Evolutionary conservation across 176 grass and related monocot genomes (phyloP).

Genomic region (Microstegium vimineum): DNA sequence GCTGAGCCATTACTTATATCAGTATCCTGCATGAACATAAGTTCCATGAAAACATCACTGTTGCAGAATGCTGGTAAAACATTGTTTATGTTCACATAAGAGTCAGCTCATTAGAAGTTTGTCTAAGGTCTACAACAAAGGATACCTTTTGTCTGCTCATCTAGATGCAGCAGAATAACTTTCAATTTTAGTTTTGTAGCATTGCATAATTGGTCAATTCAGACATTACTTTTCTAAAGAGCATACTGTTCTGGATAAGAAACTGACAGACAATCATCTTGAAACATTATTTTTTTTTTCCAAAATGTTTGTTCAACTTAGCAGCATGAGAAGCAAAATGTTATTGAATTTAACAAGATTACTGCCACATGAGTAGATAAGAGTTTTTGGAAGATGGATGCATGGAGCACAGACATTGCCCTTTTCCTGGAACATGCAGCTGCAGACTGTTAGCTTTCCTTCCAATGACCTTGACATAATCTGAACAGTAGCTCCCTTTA

Average conservation of each 20-base stretch:
- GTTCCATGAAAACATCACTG: background rate
- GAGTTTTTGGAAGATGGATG: slow-evolving; percentile 23
- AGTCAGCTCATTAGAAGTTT: background rate
- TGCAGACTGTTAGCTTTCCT: slow-evolving; percentile 76
- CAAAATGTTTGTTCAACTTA: background rate
- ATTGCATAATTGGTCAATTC: background rate
- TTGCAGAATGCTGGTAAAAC: slow-evolving; percentile 6
- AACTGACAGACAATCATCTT: background rate
- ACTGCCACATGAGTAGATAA: background rate
- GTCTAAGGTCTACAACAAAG: background rate
- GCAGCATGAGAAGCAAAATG: slow-evolving; percentile 8
- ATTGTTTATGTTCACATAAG: slow-evolving; percentile 4
- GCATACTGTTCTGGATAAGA: background rate
- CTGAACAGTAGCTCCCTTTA: slow-evolving; percentile 54
- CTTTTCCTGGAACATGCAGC: slow-evolving; percentile 62
- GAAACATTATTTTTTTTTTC: background rate
- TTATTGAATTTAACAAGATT: background rate
- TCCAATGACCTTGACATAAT: slow-evolving; percentile 87
- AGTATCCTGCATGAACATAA: slow-evolving; percentile 39
- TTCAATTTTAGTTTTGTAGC: background rate
- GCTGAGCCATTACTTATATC: slow-evolving; percentile 14
- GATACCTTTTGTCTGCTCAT: background rate
- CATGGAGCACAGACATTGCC: slow-evolving; percentile 30
- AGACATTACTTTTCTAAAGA: background rate
- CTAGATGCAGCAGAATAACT: background rate